Conservation (phyloP, 768 basidiomycete genomes). For the Calvatia gigantea region DNA sequence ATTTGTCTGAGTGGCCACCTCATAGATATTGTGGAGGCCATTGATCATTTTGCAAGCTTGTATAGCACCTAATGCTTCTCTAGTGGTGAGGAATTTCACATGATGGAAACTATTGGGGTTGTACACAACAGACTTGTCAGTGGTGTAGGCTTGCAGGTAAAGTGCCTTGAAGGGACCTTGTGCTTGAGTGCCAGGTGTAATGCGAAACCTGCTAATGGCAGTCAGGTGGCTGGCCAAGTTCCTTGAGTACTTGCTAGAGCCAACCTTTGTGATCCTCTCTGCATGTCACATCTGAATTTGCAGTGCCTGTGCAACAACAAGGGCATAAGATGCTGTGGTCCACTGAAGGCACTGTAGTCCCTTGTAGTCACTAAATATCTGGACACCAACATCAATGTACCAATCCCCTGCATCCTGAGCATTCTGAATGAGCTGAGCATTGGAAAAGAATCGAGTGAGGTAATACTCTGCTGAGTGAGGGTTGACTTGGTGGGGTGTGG, state of each 20-base stretch:
- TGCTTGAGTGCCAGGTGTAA: conserved; percentile 8
- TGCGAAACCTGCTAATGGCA: conserved; percentile 13
- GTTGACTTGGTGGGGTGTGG: neutral
- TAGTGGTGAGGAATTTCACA: conserved; percentile 4
- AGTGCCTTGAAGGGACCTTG: conserved; percentile 5
- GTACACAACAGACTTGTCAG: conserved; percentile 16
- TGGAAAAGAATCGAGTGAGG: neutral
- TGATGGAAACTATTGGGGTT: conserved; percentile 8
- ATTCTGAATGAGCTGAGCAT: neutral
- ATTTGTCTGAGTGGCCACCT: neutral
- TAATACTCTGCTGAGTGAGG: neutral
- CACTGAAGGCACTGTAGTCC: conserved; percentile 15
- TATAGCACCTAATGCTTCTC: neutral
- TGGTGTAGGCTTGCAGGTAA: conserved; percentile 17
- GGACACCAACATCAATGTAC: conserved; percentile 22
- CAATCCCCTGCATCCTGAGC: conserved; percentile 9
- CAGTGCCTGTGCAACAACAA: neutral
- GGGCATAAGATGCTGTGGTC: neutral
- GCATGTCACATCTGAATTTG: neutral
- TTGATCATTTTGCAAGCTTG: neutral
- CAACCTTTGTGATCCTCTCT: conserved; percentile 4
- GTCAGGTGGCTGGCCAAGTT: conserved; percentile 16
- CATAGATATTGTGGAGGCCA: conserved; percentile 1
- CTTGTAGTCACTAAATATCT: conserved; percentile 16
- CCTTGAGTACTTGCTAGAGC: conserved; percentile 11